phyloP scores from a whole-genome alignment of 2,329 filamentous ascomycete species.

The Calonectria pseudoturangicola region DNA sequence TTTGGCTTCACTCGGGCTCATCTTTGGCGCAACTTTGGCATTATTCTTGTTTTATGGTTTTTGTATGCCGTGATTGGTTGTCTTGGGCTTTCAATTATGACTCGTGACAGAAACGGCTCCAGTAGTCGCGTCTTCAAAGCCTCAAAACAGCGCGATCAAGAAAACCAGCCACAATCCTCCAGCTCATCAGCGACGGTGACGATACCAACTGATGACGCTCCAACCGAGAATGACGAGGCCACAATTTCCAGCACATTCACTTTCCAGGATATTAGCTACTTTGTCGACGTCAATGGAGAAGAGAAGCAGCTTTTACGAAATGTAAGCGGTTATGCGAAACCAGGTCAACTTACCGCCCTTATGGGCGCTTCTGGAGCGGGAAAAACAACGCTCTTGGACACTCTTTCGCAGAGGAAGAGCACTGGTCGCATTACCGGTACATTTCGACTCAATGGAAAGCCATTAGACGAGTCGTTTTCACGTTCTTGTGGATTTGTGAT shows the following conservation, averaged over 20 bases:
- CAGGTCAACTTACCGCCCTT: background rate
- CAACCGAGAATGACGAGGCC: background rate
- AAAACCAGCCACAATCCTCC: background rate
- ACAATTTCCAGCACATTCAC: background rate
- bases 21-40: conserved; percentile 1
- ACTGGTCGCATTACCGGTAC: background rate
- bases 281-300: background rate
- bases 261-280: background rate
- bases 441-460: background rate
- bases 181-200: background rate
- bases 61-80: conserved; percentile 2
- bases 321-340: background rate
- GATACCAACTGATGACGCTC: background rate
- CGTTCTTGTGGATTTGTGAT: background rate
- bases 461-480: background rate
- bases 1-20: background rate
- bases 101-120: background rate
- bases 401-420: background rate
- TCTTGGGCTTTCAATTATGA: background rate
- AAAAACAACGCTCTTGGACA: background rate
- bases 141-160: background rate
- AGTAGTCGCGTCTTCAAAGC: background rate
- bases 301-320: background rate
- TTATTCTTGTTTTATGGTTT: background rate
- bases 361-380: background rate